Percentiles rank a stretch among this genome's conserved stretches.
Conservation (phyloP, 1,139 yeast genomes). For the Yamadazyma atlantica region DNA sequence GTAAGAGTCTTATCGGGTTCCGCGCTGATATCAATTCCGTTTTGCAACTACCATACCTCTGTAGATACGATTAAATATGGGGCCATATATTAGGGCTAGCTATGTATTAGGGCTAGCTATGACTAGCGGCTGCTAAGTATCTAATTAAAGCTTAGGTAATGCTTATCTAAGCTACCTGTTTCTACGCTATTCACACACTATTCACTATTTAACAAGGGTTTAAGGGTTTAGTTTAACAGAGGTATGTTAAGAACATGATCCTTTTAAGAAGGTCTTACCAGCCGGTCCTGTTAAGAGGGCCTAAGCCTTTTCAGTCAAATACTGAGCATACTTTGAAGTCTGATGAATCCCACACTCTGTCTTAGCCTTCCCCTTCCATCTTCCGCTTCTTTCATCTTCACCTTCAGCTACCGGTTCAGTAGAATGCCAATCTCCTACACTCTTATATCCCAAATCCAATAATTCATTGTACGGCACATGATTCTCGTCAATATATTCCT, state of each 20-base stretch:
- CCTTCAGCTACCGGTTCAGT: slow-evolving; percentile 88
- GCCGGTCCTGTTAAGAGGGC: no score
- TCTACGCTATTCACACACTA: neutral
- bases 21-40: slow-evolving; percentile 1
- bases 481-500: slow-evolving; percentile 63
- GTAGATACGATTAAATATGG: no score
- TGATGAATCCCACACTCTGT: slow-evolving; percentile 97
- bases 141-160: no score
- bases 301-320: slow-evolving; percentile 21
- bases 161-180: no score
- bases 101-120: no score
- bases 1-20: slow-evolving; percentile 6
- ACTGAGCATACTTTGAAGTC: slow-evolving; percentile 68
- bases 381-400: slow-evolving; percentile 92
- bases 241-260: no score
- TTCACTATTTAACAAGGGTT: neutral
- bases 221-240: neutral
- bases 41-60: neutral
- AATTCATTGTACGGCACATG: slow-evolving; percentile 84
- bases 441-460: slow-evolving; percentile 82
- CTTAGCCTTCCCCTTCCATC: slow-evolving; percentile 93
- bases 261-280: no score
- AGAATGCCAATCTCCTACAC: slow-evolving; percentile 95
- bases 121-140: no score
- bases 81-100: no score